Base-by-base conservation (phyloP, 108 stramenopile genomes). In the Stephanodiscus minutulus region DNA sequence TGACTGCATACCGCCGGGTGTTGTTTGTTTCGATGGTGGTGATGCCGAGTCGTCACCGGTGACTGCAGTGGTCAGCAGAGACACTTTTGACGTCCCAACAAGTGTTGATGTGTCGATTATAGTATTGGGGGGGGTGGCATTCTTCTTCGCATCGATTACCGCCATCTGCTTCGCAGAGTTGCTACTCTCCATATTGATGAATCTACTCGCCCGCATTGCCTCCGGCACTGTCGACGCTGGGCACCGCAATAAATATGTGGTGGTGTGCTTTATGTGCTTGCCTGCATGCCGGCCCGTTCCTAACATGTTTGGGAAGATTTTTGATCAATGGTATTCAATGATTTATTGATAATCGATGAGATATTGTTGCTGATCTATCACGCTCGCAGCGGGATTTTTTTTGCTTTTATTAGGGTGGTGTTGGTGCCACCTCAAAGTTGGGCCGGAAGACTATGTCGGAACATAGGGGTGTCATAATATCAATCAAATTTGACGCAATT, bases 381-480 rank as follows among this genome's bases (percentile, higher is more conserved):
- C 13, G 43, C 13, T 15, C 15, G 43, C 15, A 13, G 15, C 15
- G 43, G 15, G 43, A 13, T 44, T 44, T 44, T 44, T 44, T 44
- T 13, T 44, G n/a, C 13, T 11, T 13, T 44, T 44, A 12, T 12
- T 44, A 3, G 43, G 13, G 43, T 44, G 43, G 43, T 44, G 43
- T 44, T 44, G 43, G 15, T 15, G 43, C 43, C 43, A 44, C 43
- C 43, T 44, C 15, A 13, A 44, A 44, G 43, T 44, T 44, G 43
- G 15, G 15, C 43, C 13, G 43, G 43, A 44, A 44, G 43, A 44
- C 43, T 44, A 44, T 44, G 43, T 12, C 43, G 13, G 43, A 44
- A 44, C 43, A 44, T 44, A 44, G 43, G 43, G 43, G 43, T 44
- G 43, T 44, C 43, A 39, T 39, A 39, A 44, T 44, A 44, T 44